A percentile compares a stretch with the other conserved stretches of the same genome.
phyloP scores from a whole-genome alignment of 2,329 filamentous ascomycete genomes.

The Pezicula rhizophila region DNA sequence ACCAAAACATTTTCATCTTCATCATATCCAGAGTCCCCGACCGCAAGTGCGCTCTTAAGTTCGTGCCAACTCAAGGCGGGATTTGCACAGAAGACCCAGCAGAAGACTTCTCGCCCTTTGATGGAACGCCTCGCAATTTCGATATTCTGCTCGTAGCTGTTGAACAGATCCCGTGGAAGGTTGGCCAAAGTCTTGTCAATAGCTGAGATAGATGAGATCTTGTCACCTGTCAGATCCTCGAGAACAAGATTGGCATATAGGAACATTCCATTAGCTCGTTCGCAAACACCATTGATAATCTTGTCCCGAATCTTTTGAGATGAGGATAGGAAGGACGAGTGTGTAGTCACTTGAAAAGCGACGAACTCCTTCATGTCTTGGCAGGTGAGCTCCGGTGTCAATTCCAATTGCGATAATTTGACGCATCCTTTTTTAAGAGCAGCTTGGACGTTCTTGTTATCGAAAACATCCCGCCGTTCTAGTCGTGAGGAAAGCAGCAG shows the following conservation, averaged over 20 bases:
- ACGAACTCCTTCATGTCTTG: slow-evolving; percentile 1
- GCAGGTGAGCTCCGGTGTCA: neutral
- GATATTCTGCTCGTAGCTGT: neutral
- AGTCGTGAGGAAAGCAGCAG: neutral
- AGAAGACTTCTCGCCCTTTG: slow-evolving; percentile 1
- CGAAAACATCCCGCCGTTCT: neutral
- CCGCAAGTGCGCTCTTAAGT: slow-evolving; percentile 1
- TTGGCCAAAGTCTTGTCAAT: neutral
- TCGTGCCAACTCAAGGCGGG: slow-evolving; percentile 3
- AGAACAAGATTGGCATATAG: slow-evolving; percentile 4
- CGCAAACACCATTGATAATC: neutral
- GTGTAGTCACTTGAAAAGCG: neutral
- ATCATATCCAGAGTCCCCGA: neutral
- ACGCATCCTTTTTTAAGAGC: neutral
- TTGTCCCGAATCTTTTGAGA: neutral
- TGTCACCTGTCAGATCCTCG: slow-evolving; percentile 1
- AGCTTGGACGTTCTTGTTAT: neutral
- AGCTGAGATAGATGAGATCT: neutral
- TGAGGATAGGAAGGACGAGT: neutral
- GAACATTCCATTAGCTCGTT: slow-evolving; percentile 4
- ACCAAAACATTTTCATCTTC: slow-evolving; percentile 1
- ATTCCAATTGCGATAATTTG: neutral
- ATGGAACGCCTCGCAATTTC: neutral
- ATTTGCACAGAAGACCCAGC: neutral
- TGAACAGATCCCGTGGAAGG: neutral